phyloP scores from a whole-genome alignment of 2,329 filamentous ascomycete species.

The Corniculantispora saksenae region DNA sequence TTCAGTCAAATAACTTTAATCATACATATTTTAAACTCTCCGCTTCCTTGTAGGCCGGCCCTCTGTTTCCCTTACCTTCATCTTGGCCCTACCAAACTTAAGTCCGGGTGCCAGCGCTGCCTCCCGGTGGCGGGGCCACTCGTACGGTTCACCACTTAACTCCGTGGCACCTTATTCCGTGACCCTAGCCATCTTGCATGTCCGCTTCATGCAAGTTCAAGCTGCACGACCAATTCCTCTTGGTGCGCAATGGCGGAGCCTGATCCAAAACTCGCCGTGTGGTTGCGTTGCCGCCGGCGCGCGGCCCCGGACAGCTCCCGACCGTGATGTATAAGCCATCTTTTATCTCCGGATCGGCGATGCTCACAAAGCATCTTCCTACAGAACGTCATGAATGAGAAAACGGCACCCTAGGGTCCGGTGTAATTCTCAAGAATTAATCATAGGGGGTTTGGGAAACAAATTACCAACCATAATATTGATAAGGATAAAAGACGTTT shows the following conservation, averaged over 20 bases:
- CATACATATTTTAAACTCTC: not conserved
- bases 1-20: not conserved
- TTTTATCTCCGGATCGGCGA: not conserved
- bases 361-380: not conserved
- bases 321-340: not conserved
- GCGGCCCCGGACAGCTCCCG: not conserved
- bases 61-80: not conserved
- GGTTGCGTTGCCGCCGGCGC: not conserved
- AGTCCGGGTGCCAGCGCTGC: not conserved
- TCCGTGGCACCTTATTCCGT: conserved; percentile 8
- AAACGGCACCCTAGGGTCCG: no score
- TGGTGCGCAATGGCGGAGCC: not conserved
- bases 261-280: not conserved
- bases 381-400: not conserved
- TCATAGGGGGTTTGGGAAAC: no score
- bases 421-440: no score
- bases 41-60: not conserved
- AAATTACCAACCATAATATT: no score
- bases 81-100: no score
- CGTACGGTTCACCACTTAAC: not conserved
- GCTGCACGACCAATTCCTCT: no score
- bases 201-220: not conserved
- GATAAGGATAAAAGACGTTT: no score
- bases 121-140: not conserved
- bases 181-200: no score